A percentile compares a stretch with the other conserved stretches of the same genome.
These are phyloP conservation scores for Ascochyta clinopodiicola DNA, from an alignment of 2,329 filamentous ascomycete genomes.

Conservation along the genomic window DNA sequence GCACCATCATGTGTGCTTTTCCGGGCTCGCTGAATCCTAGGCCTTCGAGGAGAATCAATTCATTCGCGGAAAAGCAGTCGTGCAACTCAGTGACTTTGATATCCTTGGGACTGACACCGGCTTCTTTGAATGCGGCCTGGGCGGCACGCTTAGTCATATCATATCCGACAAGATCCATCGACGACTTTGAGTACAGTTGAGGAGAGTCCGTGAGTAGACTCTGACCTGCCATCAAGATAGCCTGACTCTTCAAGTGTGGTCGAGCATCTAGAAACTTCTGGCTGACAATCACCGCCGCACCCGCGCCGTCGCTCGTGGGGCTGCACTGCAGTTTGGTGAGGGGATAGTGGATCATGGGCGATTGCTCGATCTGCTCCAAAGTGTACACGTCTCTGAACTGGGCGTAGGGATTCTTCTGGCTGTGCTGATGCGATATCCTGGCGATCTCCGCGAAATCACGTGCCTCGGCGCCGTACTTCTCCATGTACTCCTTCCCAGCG, in stretches of 20 bases:
- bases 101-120: conserved; percentile 69
- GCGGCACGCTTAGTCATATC: conserved; percentile 81
- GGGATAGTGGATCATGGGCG: conserved; percentile 79
- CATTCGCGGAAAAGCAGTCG: conserved; percentile 95
- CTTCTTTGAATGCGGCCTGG: conserved; percentile 72
- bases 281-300: conserved; percentile 86
- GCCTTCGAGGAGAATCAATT: conserved; percentile 86
- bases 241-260: conserved; percentile 79
- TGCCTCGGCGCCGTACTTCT: conserved; percentile 83
- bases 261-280: conserved; percentile 84
- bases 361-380: conserved; percentile 76
- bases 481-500: conserved; percentile 90
- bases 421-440: conserved; percentile 88
- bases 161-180: conserved; percentile 89
- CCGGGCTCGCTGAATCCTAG: conserved; percentile 78
- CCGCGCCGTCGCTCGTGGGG: conserved; percentile 90
- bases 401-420: conserved; percentile 87
- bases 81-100: conserved; percentile 89
- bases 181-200: conserved; percentile 75
- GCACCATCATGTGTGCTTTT: conserved; percentile 89
- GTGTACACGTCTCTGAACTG: conserved; percentile 93
- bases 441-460: conserved; percentile 95
- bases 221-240: conserved; percentile 86
- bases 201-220: conserved; percentile 81
- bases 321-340: conserved; percentile 97